Evolutionary conservation across 176 grass and related monocot genomes (phyloP).

Genomic region (Oryza officinalis): DNA sequence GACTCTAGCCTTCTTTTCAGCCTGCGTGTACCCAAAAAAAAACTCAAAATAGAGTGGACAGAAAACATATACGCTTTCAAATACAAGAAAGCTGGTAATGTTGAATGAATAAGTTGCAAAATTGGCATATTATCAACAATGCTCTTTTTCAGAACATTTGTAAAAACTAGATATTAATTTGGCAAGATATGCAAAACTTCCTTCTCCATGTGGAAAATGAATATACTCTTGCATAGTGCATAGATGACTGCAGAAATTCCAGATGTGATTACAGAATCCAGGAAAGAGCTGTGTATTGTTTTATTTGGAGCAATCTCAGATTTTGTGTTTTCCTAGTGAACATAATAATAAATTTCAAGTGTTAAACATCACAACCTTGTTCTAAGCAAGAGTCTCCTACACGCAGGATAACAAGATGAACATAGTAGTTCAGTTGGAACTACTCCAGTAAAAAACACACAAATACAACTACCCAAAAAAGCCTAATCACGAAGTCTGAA

Average conservation of each 20-base stretch:
- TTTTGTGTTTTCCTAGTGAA: not conserved
- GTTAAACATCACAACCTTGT: not conserved
- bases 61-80: not conserved
- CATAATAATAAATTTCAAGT: not conserved
- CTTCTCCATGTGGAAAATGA: not conserved
- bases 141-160: not conserved
- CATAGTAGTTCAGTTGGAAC: not conserved
- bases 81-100: too few species aligned
- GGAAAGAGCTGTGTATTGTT: not conserved
- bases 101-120: not conserved
- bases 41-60: conserved; percentile 1
- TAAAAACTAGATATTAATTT: not conserved
- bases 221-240: not conserved
- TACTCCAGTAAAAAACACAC: not conserved
- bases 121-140: not conserved
- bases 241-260: not conserved
- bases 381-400: not conserved
- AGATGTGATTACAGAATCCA: not conserved
- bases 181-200: not conserved
- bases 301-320: not conserved
- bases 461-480: not conserved
- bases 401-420: not conserved
- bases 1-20: conserved; percentile 77
- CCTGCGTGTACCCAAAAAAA: conserved; percentile 21
- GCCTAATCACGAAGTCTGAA: not conserved